Base-by-base conservation (phyloP, 306 rosid species). In the Corylus heterophylla region DNA sequence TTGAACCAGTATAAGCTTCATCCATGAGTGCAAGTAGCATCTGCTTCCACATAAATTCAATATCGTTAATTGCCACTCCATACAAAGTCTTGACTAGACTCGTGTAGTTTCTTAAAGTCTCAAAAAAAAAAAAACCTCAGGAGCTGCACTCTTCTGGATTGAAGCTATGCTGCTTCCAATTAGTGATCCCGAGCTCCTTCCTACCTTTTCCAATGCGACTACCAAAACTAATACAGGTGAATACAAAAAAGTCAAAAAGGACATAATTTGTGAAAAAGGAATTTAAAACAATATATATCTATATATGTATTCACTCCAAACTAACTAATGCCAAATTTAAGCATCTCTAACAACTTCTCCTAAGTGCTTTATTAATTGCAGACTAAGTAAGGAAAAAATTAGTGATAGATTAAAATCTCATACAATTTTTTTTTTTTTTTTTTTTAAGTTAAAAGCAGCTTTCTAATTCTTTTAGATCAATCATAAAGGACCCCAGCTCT, bases 21-120 rank as follows among this genome's bases (percentile, higher is more conserved):
- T 95, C 98, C 98, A 95, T 95, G 62, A 95, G 95, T 64, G 98
- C 98, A 67, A 95, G 98, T 79, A 95, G 88, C 98, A 92, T 92
- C 98, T 95, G 82, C 67, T 82, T 50, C 75, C 47, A 75, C 67
- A 87, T 71, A 50, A 74, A 62, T 61, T 3, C 29, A 49, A 74
- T 66, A 78, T 68, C 31, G 44, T 83, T 11, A 47, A 47, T n/a
- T 52, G 78, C 75, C 76, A 74, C 35, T 76, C 20, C 71, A 61
- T 62, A 75, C 44, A 50, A 66, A 82, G 77, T 72, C 71, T 73
- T 73, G 16, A 56, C 47, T 59, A 42, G 74, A 81, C 35, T 42
- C 74, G 12, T 44, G 54, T 17, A 69, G 71, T 72, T 66, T 58
- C 52, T 70, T 11, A 70, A 31, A 68, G 72, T 61, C 81, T 69